Evolutionary conservation across 2,329 filamentous ascomycete species (phyloP), one percentile per base, ranked within the genome.

Genomic region (Diaporthe batatas): DNA sequence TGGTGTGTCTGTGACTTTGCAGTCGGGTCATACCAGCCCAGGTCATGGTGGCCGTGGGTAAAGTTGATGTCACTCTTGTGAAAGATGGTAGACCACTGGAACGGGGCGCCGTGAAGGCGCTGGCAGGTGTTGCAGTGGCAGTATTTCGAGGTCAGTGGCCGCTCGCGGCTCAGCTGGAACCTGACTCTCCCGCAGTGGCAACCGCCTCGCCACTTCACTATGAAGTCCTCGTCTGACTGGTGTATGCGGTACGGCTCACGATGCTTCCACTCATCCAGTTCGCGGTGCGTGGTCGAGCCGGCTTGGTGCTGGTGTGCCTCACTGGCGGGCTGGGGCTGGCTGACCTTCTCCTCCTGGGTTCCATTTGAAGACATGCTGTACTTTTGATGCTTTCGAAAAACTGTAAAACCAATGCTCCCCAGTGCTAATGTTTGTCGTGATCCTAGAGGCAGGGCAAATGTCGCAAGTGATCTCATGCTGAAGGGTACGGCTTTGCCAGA

Each of bases 31-130:
- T 96, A 97, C 84, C 93, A 95, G 3, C 87, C 86, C 0, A 95
- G 84, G 32, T 86, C 84, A 76, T 93, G 87, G 76, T 89, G 85
- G 64, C 94, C 91, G 12, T 87, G 82, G 8, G 86, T 86, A 81
- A 95, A 95, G 73, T 90, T 89, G 78, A 95, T 86, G 77, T 94
- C 92, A 0, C 88, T 83, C 80, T 97, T 97, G 80, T 94, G 88
- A 83, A 97, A 96, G 76, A 97, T 95, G 54, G 94, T 93, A 0
- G 94, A 93, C 94, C 94, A 96, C 83, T 97, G 94, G 83, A 96
- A 96, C 0, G 94, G 94, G 4, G 94, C 93, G 68, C 92, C 94
- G 78, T 97, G 94, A 76, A 96, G 86, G 16, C 89, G 88, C 83
- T 96, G 93, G 80, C 94, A 97, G 57, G 92, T 94, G 0, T 86